phyloP scores from a whole-genome alignment of 768 basidiomycete genomes.

The Hemileccinum rubropunctum region DNA sequence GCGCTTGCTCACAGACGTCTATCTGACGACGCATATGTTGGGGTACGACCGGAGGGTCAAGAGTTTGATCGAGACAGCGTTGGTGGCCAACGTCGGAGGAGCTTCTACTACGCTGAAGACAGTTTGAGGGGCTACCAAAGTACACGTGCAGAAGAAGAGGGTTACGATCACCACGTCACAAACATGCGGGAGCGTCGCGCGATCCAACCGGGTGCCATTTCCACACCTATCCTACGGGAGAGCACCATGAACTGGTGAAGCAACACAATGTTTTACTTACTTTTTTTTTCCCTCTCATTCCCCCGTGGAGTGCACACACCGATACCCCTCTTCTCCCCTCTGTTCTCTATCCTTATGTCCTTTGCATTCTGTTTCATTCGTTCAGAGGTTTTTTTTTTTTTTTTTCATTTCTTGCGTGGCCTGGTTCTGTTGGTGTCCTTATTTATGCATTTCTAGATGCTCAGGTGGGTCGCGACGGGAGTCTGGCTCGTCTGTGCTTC shows the following conservation, averaged over 20 bases:
- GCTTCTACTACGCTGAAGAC: constrained; percentile 88
- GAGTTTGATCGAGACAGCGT: constrained; percentile 77
- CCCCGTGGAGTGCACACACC: constrained; percentile 7
- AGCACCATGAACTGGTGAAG: constrained; percentile 84
- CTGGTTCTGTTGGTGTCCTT: constrained; percentile 23
- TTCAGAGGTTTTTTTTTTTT: neutral
- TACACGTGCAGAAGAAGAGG: constrained; percentile 34
- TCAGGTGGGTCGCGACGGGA: constrained; percentile 18
- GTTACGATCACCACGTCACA: constrained; percentile 34
- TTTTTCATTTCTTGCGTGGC: constrained; percentile 12
- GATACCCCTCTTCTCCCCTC: constrained; percentile 6
- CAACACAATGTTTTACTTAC: neutral
- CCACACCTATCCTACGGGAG: constrained; percentile 72
- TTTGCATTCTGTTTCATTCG: neutral
- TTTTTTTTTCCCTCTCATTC: neutral
- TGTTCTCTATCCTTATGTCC: constrained; percentile 4
- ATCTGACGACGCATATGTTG: constrained; percentile 48
- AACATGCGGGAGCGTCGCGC: constrained; percentile 56
- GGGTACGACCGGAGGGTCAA: constrained; percentile 58
- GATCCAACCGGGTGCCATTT: constrained; percentile 62
- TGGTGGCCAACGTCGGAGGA: constrained; percentile 68
- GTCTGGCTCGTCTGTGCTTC: constrained; percentile 5
- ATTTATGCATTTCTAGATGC: constrained; percentile 24
- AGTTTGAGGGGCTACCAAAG: constrained; percentile 61
- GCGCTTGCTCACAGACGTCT: constrained; percentile 72